A percentile compares a stretch with the other conserved stretches of the same genome.
phyloP scores from a whole-genome alignment of 1,284 basidiomycete genomes.

The Leccinum huronense region DNA sequence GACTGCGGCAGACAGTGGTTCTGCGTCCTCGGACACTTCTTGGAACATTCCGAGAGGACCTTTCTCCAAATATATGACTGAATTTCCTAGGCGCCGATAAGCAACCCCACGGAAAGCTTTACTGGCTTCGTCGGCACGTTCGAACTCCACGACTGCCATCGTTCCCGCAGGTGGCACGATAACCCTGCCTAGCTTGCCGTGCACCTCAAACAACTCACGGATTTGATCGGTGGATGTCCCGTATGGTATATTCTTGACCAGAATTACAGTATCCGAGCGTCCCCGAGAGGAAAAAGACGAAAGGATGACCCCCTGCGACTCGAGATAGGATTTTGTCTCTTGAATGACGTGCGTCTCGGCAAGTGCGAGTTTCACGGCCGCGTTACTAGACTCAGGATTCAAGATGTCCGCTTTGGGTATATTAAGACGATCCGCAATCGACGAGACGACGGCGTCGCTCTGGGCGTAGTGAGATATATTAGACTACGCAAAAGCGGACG shows the following conservation, averaged over 20 bases:
- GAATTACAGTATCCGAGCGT: slow-evolving; percentile 78
- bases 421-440: slow-evolving; percentile 78
- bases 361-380: slow-evolving; percentile 91
- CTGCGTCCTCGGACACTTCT: slow-evolving; percentile 32
- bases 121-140: slow-evolving; percentile 64
- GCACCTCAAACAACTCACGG: slow-evolving; percentile 74
- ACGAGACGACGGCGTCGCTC: slow-evolving; percentile 87
- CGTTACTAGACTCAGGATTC: slow-evolving; percentile 70
- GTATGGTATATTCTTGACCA: slow-evolving; percentile 97
- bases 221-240: slow-evolving; percentile 79
- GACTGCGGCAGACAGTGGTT: slow-evolving; percentile 1
- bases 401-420: slow-evolving; percentile 86
- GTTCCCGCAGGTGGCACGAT: slow-evolving; percentile 92
- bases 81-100: slow-evolving; percentile 87
- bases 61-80: slow-evolving; percentile 91
- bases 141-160: slow-evolving; percentile 90
- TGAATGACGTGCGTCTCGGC: slow-evolving; percentile 96
- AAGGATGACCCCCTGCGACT: slow-evolving; percentile 67
- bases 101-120: slow-evolving; percentile 82
- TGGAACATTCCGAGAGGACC: slow-evolving; percentile 83
- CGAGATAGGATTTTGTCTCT: slow-evolving; percentile 90
- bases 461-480: slow-evolving; percentile 37
- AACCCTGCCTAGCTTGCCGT: slow-evolving; percentile 76
- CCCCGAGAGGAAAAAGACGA: slow-evolving; percentile 55
- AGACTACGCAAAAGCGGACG: slow-evolving; percentile 19